Conservation (phyloP, 2,329 filamentous ascomycete species). For the Neonectria sp. region DNA sequence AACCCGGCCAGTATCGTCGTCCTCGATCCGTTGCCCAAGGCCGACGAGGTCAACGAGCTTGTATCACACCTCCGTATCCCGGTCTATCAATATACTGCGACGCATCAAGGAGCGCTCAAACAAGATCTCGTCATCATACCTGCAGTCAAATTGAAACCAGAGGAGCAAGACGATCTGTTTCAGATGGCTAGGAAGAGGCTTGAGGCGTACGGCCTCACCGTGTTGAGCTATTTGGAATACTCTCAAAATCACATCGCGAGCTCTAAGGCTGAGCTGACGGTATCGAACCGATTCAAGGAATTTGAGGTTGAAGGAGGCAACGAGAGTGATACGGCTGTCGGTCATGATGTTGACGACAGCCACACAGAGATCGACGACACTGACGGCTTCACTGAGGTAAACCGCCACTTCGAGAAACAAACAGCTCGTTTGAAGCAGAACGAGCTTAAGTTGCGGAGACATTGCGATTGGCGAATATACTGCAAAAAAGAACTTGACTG, state of each 20-base stretch:
- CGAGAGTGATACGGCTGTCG: background rate
- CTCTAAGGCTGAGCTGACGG: background rate
- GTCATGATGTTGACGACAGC: background rate
- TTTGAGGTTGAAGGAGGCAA: background rate
- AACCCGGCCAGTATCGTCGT: slow-evolving; percentile 20
- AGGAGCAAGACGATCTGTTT: background rate
- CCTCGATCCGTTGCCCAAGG: slow-evolving; percentile 13
- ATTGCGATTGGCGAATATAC: background rate
- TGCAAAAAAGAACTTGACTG: background rate
- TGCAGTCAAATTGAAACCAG: background rate
- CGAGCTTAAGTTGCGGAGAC: background rate
- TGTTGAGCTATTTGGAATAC: background rate
- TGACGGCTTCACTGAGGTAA: background rate
- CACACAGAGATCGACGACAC: too few relatives aligned
- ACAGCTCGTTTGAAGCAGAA: background rate
- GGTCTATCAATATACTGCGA: background rate
- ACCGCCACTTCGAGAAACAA: background rate
- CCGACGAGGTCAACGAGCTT: background rate
- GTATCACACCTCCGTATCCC: background rate
- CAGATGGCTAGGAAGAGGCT: background rate
- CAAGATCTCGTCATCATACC: background rate
- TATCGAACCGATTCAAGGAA: background rate
- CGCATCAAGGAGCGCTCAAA: background rate
- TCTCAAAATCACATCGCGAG: background rate
- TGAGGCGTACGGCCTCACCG: background rate